Evolutionary conservation across 208 protist genomes (phyloP).

Genomic region (Blechomonas ayalai): DNA sequence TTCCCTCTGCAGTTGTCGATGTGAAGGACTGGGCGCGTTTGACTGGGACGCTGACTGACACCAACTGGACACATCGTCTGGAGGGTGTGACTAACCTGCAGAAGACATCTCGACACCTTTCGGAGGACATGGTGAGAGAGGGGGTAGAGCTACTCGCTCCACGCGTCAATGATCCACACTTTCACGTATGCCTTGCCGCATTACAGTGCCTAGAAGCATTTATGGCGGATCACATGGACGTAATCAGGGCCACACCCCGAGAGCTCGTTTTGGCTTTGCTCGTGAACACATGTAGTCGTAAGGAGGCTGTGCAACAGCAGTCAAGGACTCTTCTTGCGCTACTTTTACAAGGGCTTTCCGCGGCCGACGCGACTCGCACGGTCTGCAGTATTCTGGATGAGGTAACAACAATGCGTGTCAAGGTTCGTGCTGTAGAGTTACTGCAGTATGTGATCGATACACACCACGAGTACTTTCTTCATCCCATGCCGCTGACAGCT

Average conservation of each 20-base stretch:
- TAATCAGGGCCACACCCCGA: constrained; percentile 7
- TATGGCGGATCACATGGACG: neutral
- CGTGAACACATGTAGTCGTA: constrained; percentile 12
- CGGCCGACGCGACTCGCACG: constrained; percentile 9
- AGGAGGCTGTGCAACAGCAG: constrained; percentile 1
- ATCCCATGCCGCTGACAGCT: constrained; percentile 8
- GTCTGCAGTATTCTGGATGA: constrained; percentile 10
- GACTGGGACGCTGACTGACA: constrained; percentile 14
- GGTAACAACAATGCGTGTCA: constrained; percentile 11
- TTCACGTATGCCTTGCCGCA: constrained; percentile 29
- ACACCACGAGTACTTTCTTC: constrained; percentile 11
- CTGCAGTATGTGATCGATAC: constrained; percentile 16
- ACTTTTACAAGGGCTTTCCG: constrained; percentile 2
- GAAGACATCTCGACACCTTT: constrained; percentile 6
- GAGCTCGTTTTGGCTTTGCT: constrained; percentile 15
- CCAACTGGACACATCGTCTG: constrained; percentile 23
- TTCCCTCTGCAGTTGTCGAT: too few species aligned
- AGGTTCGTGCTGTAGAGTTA: constrained; percentile 21
- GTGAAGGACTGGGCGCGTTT: constrained; percentile 4
- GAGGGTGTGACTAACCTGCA: constrained; percentile 1
- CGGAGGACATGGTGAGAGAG: constrained; percentile 6
- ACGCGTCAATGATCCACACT: constrained; percentile 45
- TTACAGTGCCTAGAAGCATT: constrained; percentile 15
- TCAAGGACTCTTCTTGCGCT: constrained; percentile 8
- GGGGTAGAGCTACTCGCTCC: constrained; percentile 11